A percentile compares a stretch with the other conserved stretches of the same genome.
These are phyloP conservation scores for Apodospora peruviana DNA, from an alignment of 495 filamentous ascomycete genomes.

Conservation along the genomic window DNA sequence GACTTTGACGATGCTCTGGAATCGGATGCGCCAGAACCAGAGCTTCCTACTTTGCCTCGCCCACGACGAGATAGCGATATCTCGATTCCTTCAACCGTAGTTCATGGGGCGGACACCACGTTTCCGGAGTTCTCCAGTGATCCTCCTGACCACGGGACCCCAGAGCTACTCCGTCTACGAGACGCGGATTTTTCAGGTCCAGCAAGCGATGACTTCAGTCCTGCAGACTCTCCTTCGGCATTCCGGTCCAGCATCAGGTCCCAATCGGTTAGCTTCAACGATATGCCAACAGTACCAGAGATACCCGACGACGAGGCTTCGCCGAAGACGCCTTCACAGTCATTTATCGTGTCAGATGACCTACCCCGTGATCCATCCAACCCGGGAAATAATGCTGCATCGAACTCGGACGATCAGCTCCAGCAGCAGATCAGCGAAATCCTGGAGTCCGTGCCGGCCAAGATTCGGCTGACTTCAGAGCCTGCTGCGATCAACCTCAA, in stretches of 20 bases:
- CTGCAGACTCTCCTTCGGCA: conserved; percentile 36
- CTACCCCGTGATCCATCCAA: conserved; percentile 25
- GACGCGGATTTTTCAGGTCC: conserved; percentile 14
- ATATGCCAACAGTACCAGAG: conserved; percentile 32
- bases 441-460: conserved; percentile 70
- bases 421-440: conserved; percentile 84
- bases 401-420: conserved; percentile 56
- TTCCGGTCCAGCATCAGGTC: conserved; percentile 33
- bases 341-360: conserved; percentile 20
- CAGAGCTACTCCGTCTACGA: conserved; percentile 30
- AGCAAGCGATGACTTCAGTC: conserved; percentile 31
- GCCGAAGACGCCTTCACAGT: conserved; percentile 18
- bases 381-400: conserved; percentile 26
- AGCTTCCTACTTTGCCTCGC: conserved; percentile 13
- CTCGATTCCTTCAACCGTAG: conserved; percentile 36
- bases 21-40: conserved; percentile 9
- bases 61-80: conserved; percentile 27
- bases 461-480: conserved; percentile 66
- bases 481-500: conserved; percentile 40
- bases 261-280: conserved; percentile 38
- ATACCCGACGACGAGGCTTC: conserved; percentile 25
- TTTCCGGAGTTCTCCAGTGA: conserved; percentile 27
- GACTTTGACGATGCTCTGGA: conserved; percentile 17
- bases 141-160: conserved; percentile 20
- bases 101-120: conserved; percentile 24